Evolutionary conservation across 2,329 filamentous ascomycete species (phyloP).

Genomic region (Botryotinia convoluta): DNA sequence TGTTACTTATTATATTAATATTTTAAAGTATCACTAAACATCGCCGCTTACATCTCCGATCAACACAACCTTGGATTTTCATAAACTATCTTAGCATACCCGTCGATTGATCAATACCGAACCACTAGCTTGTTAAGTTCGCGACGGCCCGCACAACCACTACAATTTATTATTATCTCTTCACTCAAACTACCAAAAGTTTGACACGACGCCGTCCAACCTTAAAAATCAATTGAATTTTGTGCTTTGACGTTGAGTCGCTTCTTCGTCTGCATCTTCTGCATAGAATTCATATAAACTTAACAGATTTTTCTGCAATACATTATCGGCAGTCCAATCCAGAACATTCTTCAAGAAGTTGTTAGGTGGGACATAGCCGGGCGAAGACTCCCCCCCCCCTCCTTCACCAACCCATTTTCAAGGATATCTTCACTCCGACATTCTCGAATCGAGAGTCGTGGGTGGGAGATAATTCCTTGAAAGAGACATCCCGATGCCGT

Average conservation of each 20-base stretch:
- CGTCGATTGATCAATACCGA: conserved; percentile 15
- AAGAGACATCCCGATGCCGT: conserved; percentile 28
- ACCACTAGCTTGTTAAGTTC: conserved; percentile 9
- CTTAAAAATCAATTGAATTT: conserved; percentile 11
- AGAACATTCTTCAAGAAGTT: conserved; percentile 8
- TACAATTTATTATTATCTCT: neutral
- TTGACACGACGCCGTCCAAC: neutral
- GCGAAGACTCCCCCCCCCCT: conserved; percentile 21
- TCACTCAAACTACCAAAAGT: neutral
- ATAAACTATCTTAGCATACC: neutral
- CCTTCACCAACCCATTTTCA: conserved; percentile 25
- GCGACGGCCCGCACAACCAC: conserved; percentile 19
- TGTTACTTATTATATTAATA: neutral
- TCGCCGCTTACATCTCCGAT: conserved; percentile 8
- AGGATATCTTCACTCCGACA: conserved; percentile 38
- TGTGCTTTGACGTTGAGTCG: neutral
- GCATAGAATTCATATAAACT: neutral
- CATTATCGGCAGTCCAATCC: conserved; percentile 9
- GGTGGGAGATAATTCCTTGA: conserved; percentile 36
- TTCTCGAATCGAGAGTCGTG: conserved; percentile 38
- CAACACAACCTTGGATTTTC: conserved; percentile 5
- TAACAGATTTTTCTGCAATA: neutral
- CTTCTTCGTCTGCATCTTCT: conserved; percentile 1
- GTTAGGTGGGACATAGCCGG: conserved; percentile 4
- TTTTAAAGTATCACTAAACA: neutral